Conservation (phyloP, 345 rosid species). For the Ceriops tagal region DNA sequence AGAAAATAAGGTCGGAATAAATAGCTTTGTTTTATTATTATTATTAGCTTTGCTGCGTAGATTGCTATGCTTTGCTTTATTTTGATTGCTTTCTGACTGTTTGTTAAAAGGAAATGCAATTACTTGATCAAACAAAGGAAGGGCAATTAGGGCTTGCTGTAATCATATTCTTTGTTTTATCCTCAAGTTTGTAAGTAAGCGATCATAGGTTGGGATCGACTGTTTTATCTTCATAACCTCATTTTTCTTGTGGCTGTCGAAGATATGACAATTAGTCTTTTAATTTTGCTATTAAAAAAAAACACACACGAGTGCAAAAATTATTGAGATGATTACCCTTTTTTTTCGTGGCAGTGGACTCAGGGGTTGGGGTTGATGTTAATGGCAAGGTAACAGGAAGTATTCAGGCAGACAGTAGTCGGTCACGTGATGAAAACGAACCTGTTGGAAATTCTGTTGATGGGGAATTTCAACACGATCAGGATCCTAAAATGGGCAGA, state of each 20-base stretch:
- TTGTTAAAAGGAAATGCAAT: too few species aligned
- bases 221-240: too few species aligned
- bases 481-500: constrained; percentile 47
- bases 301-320: neutral
- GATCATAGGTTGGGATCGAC: too few species aligned
- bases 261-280: neutral
- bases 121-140: too few species aligned
- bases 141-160: too few species aligned
- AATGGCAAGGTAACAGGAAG: constrained; percentile 42
- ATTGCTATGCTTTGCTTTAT: too few species aligned
- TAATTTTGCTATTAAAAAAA: neutral
- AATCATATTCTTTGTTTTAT: too few species aligned
- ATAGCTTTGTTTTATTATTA: too few species aligned
- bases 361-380: constrained; percentile 50
- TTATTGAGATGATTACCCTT: neutral
- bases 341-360: constrained; percentile 67
- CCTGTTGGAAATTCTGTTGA: constrained; percentile 44
- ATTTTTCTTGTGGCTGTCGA: neutral
- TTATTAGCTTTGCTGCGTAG: too few species aligned
- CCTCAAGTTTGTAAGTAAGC: too few species aligned
- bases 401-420: constrained; percentile 42
- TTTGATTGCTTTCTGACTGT: too few species aligned
- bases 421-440: constrained; percentile 42
- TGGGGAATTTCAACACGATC: constrained; percentile 34
- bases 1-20: too few species aligned